These are phyloP conservation scores for Hypoxylon trugodes DNA, from an alignment of 495 filamentous ascomycete species.

Conservation along the genomic window DNA sequence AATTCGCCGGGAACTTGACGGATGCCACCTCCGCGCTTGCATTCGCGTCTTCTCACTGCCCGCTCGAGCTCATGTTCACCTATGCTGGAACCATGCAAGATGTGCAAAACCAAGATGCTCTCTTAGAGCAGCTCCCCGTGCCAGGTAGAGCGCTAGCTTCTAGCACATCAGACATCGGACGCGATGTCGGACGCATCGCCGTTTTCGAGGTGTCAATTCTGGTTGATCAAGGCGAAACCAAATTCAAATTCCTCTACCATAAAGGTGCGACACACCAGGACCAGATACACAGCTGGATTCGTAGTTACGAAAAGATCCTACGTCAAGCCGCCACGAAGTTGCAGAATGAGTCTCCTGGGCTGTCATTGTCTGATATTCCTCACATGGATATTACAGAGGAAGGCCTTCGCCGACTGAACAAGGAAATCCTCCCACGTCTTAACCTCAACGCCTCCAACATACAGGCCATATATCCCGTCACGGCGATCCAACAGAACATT, in stretches of 20 bases:
- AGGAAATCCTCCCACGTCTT: conserved; percentile 57
- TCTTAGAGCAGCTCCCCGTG: conserved; percentile 65
- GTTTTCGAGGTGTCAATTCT: conserved; percentile 70
- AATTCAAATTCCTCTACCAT: conserved; percentile 72
- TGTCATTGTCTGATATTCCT: conserved; percentile 70
- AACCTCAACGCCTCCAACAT: conserved; percentile 57
- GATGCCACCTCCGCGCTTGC: conserved; percentile 37
- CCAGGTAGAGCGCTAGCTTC: conserved; percentile 49
- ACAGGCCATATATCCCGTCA: conserved; percentile 69
- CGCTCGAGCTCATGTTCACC: conserved; percentile 76
- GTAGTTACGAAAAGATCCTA: conserved; percentile 64
- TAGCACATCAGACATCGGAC: conserved; percentile 64
- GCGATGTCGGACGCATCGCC: conserved; percentile 65
- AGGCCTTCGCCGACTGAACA: conserved; percentile 61
- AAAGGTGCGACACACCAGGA: conserved; percentile 65
- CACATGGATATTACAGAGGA: conserved; percentile 69
- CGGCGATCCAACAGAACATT: conserved; percentile 73
- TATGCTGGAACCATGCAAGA: conserved; percentile 72
- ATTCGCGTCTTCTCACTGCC: conserved; percentile 60
- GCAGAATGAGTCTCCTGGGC: conserved; percentile 55
- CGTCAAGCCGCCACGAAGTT: conserved; percentile 60
- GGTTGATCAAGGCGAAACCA: conserved; percentile 66
- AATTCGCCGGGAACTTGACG: conserved; percentile 50
- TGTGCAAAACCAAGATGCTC: conserved; percentile 66
- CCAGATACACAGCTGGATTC: conserved; percentile 66